Evolutionary conservation across 139 green algal species (phyloP).

Genomic region (Diplosphaera chodatii): DNA sequence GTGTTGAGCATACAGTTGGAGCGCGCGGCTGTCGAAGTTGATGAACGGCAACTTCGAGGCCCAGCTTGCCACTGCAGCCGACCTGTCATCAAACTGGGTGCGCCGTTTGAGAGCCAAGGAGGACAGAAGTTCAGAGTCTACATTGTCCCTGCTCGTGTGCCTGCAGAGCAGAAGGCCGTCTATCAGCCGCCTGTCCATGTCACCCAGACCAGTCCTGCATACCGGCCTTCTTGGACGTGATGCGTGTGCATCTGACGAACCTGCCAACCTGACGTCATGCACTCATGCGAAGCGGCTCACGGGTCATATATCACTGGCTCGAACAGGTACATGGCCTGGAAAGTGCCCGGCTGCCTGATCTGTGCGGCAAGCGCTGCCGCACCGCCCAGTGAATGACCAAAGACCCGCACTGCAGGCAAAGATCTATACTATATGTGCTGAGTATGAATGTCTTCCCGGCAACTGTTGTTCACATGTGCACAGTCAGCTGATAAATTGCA

Average conservation of each 20-base stretch:
- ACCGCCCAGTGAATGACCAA: neutral
- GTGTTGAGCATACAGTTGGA: neutral
- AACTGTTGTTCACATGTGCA: too few species aligned
- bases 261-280: too few species aligned
- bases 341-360: neutral
- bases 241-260: too few species aligned
- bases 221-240: too few species aligned
- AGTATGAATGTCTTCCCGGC: too few species aligned
- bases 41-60: neutral
- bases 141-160: too few species aligned
- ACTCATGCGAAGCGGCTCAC: neutral
- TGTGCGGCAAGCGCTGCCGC: neutral
- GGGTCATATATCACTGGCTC: neutral
- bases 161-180: neutral
- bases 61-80: neutral
- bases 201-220: too few species aligned
- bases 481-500: too few species aligned
- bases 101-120: neutral
- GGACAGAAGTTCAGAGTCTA: neutral
- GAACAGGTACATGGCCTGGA: constrained; percentile 7
- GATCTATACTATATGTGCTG: too few species aligned
- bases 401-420: neutral
- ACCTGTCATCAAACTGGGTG: neutral
- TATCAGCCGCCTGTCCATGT: too few species aligned
- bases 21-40: neutral